Conservation (phyloP, 1,139 yeast genomes). For the Wickerhamiella pararugosa region DNA sequence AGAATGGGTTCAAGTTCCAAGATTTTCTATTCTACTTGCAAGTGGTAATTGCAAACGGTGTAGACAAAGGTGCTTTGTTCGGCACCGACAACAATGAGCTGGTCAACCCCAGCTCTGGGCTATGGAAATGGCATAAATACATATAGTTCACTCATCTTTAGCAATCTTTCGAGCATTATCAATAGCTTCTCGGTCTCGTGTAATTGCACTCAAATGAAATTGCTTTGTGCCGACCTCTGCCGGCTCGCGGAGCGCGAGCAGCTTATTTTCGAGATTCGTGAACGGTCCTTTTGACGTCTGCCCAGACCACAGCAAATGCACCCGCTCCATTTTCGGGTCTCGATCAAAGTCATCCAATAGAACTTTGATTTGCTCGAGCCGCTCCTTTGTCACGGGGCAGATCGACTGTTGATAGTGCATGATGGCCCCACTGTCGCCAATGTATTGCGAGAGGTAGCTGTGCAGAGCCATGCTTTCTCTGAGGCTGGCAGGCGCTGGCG, state of each 20-base stretch:
- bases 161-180: no score
- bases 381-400: slow-evolving; percentile 24
- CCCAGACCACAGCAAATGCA: slow-evolving; percentile 3
- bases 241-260: slow-evolving; percentile 4
- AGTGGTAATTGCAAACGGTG: slow-evolving; percentile 2
- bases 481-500: slow-evolving; percentile 20
- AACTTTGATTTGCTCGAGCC: slow-evolving; percentile 18
- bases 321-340: not conserved
- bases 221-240: no score
- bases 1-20: not conserved
- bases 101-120: slow-evolving; percentile 4
- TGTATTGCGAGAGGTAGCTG: slow-evolving; percentile 13
- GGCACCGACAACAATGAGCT: slow-evolving; percentile 3
- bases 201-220: no score
- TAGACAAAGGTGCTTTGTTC: slow-evolving; percentile 4
- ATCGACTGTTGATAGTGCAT: slow-evolving; percentile 22
- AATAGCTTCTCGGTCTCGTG: no score
- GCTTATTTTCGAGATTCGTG: slow-evolving; percentile 10
- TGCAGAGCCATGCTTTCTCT: slow-evolving; percentile 20
- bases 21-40: slow-evolving; percentile 2
- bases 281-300: slow-evolving; percentile 6
- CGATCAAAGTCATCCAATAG: slow-evolving; percentile 19
- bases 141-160: not conserved
- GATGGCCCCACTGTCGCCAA: slow-evolving; percentile 14
- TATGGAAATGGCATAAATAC: slow-evolving; percentile 5